phyloP scores from a whole-genome alignment of 2,329 filamentous ascomycete genomes.

The Incumbomyces delicatus region DNA sequence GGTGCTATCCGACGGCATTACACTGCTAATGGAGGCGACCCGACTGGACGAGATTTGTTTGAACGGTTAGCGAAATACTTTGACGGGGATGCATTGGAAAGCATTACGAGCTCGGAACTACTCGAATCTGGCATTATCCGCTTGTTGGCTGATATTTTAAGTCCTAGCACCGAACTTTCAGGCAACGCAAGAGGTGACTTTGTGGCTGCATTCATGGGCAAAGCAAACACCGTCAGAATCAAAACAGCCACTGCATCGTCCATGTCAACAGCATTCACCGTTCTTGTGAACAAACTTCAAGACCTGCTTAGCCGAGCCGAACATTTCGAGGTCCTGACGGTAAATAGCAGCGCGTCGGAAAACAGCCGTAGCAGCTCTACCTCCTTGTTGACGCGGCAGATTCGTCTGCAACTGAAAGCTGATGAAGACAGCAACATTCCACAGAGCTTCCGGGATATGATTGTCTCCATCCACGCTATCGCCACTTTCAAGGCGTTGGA shows the following conservation, averaged over 20 bases:
- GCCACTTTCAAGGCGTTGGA: conserved; percentile 95
- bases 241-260: conserved; percentile 54
- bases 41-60: conserved; percentile 57
- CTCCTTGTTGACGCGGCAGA: conserved; percentile 93
- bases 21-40: conserved; percentile 30
- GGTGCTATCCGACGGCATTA: conserved; percentile 64
- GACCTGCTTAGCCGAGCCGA: conserved; percentile 92
- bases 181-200: conserved; percentile 67
- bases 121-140: conserved; percentile 84
- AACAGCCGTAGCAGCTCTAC: conserved; percentile 82
- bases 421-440: conserved; percentile 89
- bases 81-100: conserved; percentile 76
- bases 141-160: conserved; percentile 69
- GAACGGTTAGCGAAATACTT: conserved; percentile 71
- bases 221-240: conserved; percentile 49
- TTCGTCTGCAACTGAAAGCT: conserved; percentile 77
- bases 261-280: conserved; percentile 74
- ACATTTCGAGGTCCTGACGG: conserved; percentile 94
- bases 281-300: conserved; percentile 87
- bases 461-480: conserved; percentile 97
- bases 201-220: conserved; percentile 83
- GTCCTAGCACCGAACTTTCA: conserved; percentile 4
- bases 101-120: conserved; percentile 89
- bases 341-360: conserved; percentile 85
- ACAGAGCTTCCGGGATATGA: conserved; percentile 77